These are phyloP conservation scores for Saitozyma sp. DNA, from an alignment of 768 basidiomycete genomes.

Conservation along the genomic window DNA sequence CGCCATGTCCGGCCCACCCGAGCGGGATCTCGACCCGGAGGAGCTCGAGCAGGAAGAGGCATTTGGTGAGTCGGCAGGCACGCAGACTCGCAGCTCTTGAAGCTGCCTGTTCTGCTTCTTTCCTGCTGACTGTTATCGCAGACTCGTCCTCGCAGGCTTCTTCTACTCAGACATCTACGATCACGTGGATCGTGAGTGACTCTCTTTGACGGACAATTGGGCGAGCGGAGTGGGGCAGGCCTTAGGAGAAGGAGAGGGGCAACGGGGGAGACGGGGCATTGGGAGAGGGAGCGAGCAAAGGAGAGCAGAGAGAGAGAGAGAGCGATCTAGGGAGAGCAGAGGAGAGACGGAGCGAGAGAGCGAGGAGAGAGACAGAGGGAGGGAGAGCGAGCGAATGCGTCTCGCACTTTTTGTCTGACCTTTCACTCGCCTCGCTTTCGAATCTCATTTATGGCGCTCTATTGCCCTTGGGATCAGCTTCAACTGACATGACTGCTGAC, in stretches of 20 bases:
- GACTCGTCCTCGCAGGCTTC: slow-evolving; percentile 49
- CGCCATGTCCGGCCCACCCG: slow-evolving; percentile 12
- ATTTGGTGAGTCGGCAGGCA: slow-evolving; percentile 26
- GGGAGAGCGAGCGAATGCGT: not conserved
- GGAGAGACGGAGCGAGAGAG: no score
- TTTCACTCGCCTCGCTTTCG: not conserved
- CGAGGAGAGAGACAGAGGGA: no score
- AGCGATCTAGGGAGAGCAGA: no score
- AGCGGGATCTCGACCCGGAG: slow-evolving; percentile 23
- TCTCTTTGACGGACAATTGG: not conserved
- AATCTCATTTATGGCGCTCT: no score
- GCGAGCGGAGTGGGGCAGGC: no score
- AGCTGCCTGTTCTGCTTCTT: not conserved
- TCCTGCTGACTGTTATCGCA: slow-evolving; percentile 6
- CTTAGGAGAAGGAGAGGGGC: no score
- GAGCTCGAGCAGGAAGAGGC: slow-evolving; percentile 36
- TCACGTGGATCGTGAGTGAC: slow-evolving; percentile 50
- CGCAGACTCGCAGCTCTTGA: not conserved
- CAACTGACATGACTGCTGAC: not conserved
- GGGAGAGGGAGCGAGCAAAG: no score
- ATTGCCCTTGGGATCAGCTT: not conserved
- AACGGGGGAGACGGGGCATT: no score
- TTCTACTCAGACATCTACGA: slow-evolving; percentile 51
- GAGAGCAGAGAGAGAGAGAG: no score
- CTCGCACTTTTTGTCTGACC: slow-evolving; percentile 6